These are phyloP conservation scores for Sclerotinia glacialis DNA, from an alignment of 2,329 filamentous ascomycete species.

Conservation along the genomic window DNA sequence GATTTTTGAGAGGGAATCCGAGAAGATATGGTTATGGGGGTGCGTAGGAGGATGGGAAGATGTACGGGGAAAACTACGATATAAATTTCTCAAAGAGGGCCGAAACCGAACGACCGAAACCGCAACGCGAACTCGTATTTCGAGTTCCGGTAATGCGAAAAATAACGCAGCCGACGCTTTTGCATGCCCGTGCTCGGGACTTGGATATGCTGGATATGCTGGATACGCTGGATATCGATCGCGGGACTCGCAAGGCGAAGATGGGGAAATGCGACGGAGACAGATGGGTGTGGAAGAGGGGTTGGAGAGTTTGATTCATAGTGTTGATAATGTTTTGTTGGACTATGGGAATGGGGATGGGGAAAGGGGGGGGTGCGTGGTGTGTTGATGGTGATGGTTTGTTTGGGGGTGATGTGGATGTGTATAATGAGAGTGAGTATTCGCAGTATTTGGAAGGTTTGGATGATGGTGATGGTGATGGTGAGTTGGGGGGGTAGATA, in stretches of 20 bases:
- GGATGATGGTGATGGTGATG: neutral
- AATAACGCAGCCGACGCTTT: too few species aligned
- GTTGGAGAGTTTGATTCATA: neutral
- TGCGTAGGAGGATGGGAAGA: constrained; percentile 13
- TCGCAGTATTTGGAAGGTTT: neutral
- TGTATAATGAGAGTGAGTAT: constrained; percentile 17
- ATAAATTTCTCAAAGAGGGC: neutral
- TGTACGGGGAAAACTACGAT: neutral
- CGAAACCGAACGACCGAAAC: too few species aligned
- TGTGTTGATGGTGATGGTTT: neutral
- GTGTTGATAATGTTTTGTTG: constrained; percentile 7
- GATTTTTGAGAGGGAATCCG: constrained; percentile 3
- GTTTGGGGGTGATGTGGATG: neutral
- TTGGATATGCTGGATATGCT: too few species aligned
- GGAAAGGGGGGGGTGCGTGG: neutral
- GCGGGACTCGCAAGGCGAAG: too few species aligned
- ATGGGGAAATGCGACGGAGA: too few species aligned
- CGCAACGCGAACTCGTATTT: too few species aligned
- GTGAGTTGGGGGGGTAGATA: neutral
- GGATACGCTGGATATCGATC: too few species aligned
- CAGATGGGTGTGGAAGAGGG: neutral
- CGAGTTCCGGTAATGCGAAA: too few species aligned
- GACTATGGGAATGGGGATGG: neutral
- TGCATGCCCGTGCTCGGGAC: too few species aligned
- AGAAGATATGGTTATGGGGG: constrained; percentile 18